phyloP scores from a whole-genome alignment of 768 basidiomycete genomes.

The Amyloporia xantha region DNA sequence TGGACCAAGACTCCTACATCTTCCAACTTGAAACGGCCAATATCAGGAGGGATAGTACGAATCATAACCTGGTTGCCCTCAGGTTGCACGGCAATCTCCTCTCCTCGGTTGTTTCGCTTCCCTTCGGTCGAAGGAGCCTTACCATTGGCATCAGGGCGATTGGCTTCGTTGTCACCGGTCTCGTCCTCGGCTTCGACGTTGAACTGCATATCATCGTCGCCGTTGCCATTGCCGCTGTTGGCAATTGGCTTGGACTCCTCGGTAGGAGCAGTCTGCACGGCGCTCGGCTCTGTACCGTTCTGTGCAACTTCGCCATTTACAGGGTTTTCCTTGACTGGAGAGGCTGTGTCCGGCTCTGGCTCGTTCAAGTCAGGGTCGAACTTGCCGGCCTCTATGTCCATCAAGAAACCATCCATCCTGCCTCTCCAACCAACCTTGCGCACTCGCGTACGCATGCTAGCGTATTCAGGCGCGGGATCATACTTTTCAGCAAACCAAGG shows the following conservation, averaged over 20 bases:
- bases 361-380: constrained; percentile 75
- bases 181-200: constrained; percentile 71
- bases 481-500: constrained; percentile 98
- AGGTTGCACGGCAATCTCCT: constrained; percentile 57
- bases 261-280: constrained; percentile 22
- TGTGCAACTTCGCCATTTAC: constrained; percentile 31
- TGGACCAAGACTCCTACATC: constrained; percentile 46
- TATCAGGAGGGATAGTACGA: constrained; percentile 89
- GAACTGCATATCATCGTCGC: constrained; percentile 78
- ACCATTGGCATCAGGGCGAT: constrained; percentile 17
- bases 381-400: constrained; percentile 78
- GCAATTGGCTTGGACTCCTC: constrained; percentile 49
- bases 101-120: constrained; percentile 48
- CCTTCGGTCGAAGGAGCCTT: constrained; percentile 57
- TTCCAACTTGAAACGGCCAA: constrained; percentile 84
- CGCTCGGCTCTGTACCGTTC: constrained; percentile 35
- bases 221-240: constrained; percentile 22
- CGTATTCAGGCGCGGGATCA: constrained; percentile 67
- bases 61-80: constrained; percentile 93
- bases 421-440: constrained; percentile 83
- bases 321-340: constrained; percentile 47
- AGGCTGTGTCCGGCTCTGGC: constrained; percentile 41
- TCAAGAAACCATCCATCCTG: constrained; percentile 62
- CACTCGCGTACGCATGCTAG: constrained; percentile 67
- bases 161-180: constrained; percentile 49